Evolutionary conservation across 2,329 filamentous ascomycete genomes (phyloP).

Genomic region (Colletotrichum zoysiae): DNA sequence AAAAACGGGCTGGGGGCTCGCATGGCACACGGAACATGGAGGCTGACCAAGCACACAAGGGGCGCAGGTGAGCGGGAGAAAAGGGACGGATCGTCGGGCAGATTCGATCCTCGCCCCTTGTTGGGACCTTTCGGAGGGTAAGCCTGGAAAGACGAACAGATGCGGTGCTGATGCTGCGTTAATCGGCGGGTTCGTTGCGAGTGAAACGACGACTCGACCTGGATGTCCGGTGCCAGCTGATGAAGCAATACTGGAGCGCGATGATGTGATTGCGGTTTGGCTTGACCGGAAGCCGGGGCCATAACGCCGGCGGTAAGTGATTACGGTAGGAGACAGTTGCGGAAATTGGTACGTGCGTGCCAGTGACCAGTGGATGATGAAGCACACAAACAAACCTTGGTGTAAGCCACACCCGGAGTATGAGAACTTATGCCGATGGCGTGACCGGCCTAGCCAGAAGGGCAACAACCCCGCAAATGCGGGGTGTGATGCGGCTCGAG

Average conservation of each 20-base stretch:
- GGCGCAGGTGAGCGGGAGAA: slow-evolving; percentile 20
- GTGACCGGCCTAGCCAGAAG: slow-evolving; percentile 33
- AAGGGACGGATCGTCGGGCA: slow-evolving; percentile 32
- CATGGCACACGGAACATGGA: slow-evolving; percentile 4
- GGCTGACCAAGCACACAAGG: slow-evolving; percentile 4
- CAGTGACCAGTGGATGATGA: slow-evolving; percentile 6
- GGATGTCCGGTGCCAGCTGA: slow-evolving; percentile 27
- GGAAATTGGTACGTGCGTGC: slow-evolving; percentile 14
- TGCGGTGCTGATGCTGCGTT: slow-evolving; percentile 12
- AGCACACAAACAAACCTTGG: slow-evolving; percentile 6
- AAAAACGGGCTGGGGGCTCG: slow-evolving; percentile 4
- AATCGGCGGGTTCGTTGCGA: slow-evolving; percentile 8
- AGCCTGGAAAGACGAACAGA: slow-evolving; percentile 2
- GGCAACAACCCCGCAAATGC: slow-evolving; percentile 34
- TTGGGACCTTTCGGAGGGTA: slow-evolving; percentile 15
- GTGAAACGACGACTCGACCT: slow-evolving; percentile 31
- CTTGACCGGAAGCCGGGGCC: slow-evolving; percentile 33
- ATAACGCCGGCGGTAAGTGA: slow-evolving; percentile 30
- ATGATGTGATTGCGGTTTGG: slow-evolving; percentile 41
- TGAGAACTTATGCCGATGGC: slow-evolving; percentile 31
- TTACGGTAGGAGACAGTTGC: background rate
- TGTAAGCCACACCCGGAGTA: slow-evolving; percentile 12
- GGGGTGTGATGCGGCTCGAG: slow-evolving; percentile 35
- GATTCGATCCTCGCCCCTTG: slow-evolving; percentile 16
- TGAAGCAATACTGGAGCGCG: slow-evolving; percentile 42